Evolutionary conservation across 2,329 filamentous ascomycete species (phyloP).

Genomic region (Colletotrichum orchidophilum): DNA sequence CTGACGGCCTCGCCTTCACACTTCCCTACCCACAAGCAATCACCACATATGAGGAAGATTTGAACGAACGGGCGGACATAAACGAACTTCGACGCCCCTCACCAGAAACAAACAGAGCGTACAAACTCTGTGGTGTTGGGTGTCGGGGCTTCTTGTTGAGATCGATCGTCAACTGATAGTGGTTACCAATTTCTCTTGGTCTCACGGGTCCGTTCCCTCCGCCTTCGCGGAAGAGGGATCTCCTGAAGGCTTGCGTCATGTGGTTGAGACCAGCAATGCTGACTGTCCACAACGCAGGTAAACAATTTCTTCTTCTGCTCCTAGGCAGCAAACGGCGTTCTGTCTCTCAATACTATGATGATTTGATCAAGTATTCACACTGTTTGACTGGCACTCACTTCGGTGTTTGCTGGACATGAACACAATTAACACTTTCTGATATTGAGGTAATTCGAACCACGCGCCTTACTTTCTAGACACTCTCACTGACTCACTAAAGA

Average conservation of each 20-base stretch:
- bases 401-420: constrained; percentile 59
- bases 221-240: not conserved
- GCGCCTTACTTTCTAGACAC: too few species aligned
- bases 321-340: constrained; percentile 2
- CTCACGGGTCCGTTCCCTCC: not conserved
- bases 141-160: constrained; percentile 68
- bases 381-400: constrained; percentile 61
- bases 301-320: constrained; percentile 15
- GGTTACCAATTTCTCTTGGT: constrained; percentile 34
- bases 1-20: constrained; percentile 22
- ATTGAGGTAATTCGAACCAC: constrained; percentile 48
- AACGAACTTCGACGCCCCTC: constrained; percentile 61
- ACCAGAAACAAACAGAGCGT: constrained; percentile 65
- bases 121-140: constrained; percentile 68
- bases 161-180: constrained; percentile 71
- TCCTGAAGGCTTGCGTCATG: constrained; percentile 3
- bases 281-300: constrained; percentile 40
- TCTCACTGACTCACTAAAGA: constrained; percentile 2
- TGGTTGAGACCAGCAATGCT: constrained; percentile 1
- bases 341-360: constrained; percentile 52
- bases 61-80: constrained; percentile 79
- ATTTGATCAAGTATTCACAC: constrained; percentile 65
- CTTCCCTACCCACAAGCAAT: constrained; percentile 32
- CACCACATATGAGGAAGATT: constrained; percentile 65
- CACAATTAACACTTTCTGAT: constrained; percentile 63